These are phyloP conservation scores for Tetracladium maxilliforme DNA, from an alignment of 2,329 filamentous ascomycete species.

Conservation along the genomic window DNA sequence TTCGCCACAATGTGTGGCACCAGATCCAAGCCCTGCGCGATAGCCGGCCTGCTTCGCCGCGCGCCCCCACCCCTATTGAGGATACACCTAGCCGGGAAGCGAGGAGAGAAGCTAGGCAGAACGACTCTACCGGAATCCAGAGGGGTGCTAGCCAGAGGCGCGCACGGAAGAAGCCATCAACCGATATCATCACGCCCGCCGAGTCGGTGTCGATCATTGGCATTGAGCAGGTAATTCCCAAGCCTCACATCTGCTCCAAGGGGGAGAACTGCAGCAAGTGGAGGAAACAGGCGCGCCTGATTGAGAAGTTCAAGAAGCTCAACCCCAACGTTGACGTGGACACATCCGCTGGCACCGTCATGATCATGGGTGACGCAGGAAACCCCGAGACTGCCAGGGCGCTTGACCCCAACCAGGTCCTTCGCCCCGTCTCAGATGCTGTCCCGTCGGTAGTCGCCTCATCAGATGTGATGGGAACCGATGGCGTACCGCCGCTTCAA, in stretches of 20 bases:
- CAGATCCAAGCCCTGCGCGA: slow-evolving; percentile 59
- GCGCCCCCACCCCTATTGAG: slow-evolving; percentile 45
- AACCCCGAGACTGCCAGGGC: slow-evolving; percentile 53
- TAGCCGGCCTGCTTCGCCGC: slow-evolving; percentile 31
- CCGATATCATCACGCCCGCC: slow-evolving; percentile 59
- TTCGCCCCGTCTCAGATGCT: slow-evolving; percentile 58
- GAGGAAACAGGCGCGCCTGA: slow-evolving; percentile 63
- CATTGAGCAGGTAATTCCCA: slow-evolving; percentile 79
- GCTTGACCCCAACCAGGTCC: slow-evolving; percentile 36
- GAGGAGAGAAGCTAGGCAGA: slow-evolving; percentile 7
- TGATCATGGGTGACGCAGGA: slow-evolving; percentile 66
- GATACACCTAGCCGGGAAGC: slow-evolving; percentile 25
- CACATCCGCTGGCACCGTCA: slow-evolving; percentile 47
- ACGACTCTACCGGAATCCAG: slow-evolving; percentile 4
- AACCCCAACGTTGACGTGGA: slow-evolving; percentile 59
- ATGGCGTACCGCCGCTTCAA: slow-evolving; percentile 44
- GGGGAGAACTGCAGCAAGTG: slow-evolving; percentile 77
- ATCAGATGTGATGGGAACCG: slow-evolving; percentile 74
- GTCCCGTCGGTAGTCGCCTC: slow-evolving; percentile 79
- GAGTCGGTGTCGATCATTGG: slow-evolving; percentile 86
- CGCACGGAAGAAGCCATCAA: slow-evolving; percentile 14
- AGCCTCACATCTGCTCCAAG: slow-evolving; percentile 71
- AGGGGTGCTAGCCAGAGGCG: slow-evolving; percentile 10
- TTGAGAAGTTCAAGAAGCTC: slow-evolving; percentile 61
- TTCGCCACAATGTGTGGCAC: slow-evolving; percentile 66